Evolutionary conservation across 2,329 filamentous ascomycete species (phyloP).

Genomic region (Dissoconium aciculare): DNA sequence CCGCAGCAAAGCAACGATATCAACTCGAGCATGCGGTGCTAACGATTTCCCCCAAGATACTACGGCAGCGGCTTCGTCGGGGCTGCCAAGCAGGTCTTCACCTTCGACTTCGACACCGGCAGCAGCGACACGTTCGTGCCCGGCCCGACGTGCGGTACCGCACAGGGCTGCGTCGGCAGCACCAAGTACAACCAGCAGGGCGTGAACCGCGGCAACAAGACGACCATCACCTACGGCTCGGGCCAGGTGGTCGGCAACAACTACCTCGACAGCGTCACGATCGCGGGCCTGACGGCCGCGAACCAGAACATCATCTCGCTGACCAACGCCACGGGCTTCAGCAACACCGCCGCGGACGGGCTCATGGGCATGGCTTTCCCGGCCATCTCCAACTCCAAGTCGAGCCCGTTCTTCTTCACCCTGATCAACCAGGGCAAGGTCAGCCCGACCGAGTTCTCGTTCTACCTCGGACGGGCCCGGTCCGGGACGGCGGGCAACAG

Average conservation of each 20-base stretch:
- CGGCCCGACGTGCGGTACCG: constrained; percentile 12
- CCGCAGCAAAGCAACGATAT: too few relatives aligned
- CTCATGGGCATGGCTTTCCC: constrained; percentile 16
- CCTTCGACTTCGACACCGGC: constrained; percentile 17
- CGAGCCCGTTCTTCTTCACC: constrained; percentile 16
- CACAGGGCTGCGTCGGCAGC: constrained; percentile 11
- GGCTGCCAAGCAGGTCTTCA: constrained; percentile 9
- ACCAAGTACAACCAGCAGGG: constrained; percentile 13
- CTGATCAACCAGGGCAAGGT: constrained; percentile 14
- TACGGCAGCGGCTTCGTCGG: constrained; percentile 9
- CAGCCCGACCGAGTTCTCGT: constrained; percentile 17
- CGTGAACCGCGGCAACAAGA: constrained; percentile 13
- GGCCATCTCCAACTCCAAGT: constrained; percentile 10
- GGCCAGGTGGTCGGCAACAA: constrained; percentile 15
- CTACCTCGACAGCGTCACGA: constrained; percentile 15
- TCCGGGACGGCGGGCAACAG: constrained; percentile 11
- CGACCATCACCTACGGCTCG: constrained; percentile 15
- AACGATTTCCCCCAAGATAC: too few relatives aligned
- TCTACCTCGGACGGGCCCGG: constrained; percentile 16
- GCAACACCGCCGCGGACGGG: constrained; percentile 11
- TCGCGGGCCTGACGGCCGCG: constrained; percentile 13
- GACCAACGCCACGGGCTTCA: constrained; percentile 15
- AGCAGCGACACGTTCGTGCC: constrained; percentile 14
- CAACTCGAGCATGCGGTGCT: too few relatives aligned
- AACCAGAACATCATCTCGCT: constrained; percentile 16